Percentiles rank a stretch among this genome's conserved stretches.
phyloP scores from a whole-genome alignment of 2,329 filamentous ascomycete species.

The Fusarium oxysporum region DNA sequence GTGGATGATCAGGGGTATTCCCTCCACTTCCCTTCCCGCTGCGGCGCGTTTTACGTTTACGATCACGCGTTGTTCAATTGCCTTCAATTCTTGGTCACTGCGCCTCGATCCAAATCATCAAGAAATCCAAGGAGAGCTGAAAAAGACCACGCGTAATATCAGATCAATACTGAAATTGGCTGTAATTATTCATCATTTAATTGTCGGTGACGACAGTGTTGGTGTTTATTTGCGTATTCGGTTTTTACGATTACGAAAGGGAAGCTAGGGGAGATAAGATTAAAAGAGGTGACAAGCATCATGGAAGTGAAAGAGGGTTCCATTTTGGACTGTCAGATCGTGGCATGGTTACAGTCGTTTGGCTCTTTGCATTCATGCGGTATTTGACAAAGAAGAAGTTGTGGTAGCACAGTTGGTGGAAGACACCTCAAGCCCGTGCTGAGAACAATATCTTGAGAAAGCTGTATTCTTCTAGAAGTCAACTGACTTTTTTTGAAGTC shows the following conservation, averaged over 20 bases:
- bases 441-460: slow-evolving; percentile 25
- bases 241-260: slow-evolving; percentile 36
- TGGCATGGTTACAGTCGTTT: background rate
- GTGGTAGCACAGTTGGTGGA: background rate
- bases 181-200: background rate
- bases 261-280: background rate
- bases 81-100: background rate
- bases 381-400: slow-evolving; percentile 8
- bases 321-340: background rate
- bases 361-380: background rate
- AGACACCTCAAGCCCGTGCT: slow-evolving; percentile 11
- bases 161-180: slow-evolving; percentile 14
- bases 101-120: background rate
- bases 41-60: slow-evolving; percentile 25
- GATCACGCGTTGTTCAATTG: slow-evolving; percentile 2
- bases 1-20: slow-evolving; percentile 33
- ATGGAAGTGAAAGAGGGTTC: background rate
- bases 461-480: slow-evolving; percentile 12
- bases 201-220: background rate
- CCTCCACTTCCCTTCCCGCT: slow-evolving; percentile 28
- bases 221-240: slow-evolving; percentile 28
- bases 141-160: background rate
- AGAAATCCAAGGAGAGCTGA: slow-evolving; percentile 11
- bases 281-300: background rate
- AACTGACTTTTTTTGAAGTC: background rate